Percentiles rank a stretch among this genome's conserved stretches.
These are phyloP conservation scores for Microsporum audouinii DNA, from an alignment of 2,329 filamentous ascomycete genomes.

Conservation along the genomic window DNA sequence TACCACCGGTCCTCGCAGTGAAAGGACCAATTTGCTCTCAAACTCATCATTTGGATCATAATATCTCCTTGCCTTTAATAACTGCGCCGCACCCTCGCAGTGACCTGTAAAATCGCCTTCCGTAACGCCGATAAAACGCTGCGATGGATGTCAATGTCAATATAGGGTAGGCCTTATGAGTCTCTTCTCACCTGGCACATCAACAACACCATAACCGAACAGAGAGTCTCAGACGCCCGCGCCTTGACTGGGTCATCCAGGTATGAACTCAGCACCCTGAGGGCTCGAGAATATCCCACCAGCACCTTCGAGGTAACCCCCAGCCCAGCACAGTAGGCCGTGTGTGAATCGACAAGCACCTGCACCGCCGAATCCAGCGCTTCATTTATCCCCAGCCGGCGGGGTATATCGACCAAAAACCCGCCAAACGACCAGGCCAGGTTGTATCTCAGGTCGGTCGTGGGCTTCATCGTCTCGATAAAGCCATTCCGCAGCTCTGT, in stretches of 20 bases:
- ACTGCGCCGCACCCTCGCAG: conserved; percentile 26
- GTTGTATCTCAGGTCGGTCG: conserved; percentile 39
- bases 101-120: conserved; percentile 20
- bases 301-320: conserved; percentile 17
- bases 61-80: conserved; percentile 25
- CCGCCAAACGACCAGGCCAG: conserved; percentile 37
- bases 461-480: conserved; percentile 24
- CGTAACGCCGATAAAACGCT: conserved; percentile 16
- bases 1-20: conserved; percentile 29
- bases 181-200: conserved; percentile 21
- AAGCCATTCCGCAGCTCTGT: conserved; percentile 25
- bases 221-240: conserved; percentile 24
- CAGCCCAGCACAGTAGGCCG: conserved; percentile 17
- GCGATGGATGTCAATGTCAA: neutral
- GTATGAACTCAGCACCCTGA: conserved; percentile 20
- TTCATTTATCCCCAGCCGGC: conserved; percentile 35
- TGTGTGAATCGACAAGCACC: conserved; percentile 22
- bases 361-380: conserved; percentile 36
- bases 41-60: conserved; percentile 25
- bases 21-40: conserved; percentile 25
- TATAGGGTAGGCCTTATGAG: neutral
- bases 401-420: conserved; percentile 38
- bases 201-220: conserved; percentile 28
- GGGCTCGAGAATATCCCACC: conserved; percentile 24
- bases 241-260: conserved; percentile 26